Conservation (phyloP, 257 asterid genomes). For the Penstemon davidsonii region DNA sequence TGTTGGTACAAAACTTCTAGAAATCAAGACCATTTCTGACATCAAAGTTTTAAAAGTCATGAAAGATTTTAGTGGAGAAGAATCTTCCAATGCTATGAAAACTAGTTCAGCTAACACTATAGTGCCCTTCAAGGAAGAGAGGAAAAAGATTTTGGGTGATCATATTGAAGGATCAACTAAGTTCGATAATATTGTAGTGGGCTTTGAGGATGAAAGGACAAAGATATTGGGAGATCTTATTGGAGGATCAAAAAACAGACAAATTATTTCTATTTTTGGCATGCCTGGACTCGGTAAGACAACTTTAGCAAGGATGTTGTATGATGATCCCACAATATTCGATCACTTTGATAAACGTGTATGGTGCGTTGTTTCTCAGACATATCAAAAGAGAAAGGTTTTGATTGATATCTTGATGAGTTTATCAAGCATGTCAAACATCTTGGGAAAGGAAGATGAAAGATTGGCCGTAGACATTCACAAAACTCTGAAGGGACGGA, state of each 20-base stretch:
- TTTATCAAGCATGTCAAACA: neutral
- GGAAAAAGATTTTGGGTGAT: no score
- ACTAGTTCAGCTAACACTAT: neutral
- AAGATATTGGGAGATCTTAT: conserved; percentile 9
- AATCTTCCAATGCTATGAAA: no score
- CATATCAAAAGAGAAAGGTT: neutral
- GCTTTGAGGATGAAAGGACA: conserved; percentile 19
- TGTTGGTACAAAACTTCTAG: neutral
- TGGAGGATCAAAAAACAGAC: neutral
- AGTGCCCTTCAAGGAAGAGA: no score
- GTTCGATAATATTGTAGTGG: conserved; percentile 18
- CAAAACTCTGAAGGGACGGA: conserved; percentile 26
- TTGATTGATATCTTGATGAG: conserved; percentile 23
- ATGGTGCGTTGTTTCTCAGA: conserved; percentile 34
- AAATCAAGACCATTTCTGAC: neutral
- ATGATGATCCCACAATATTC: neutral
- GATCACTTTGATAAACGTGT: neutral
- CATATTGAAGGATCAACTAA: neutral
- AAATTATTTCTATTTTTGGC: conserved; percentile 32
- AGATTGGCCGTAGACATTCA: conserved; percentile 15
- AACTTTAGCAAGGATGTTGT: no score
- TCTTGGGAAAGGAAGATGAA: conserved; percentile 4
- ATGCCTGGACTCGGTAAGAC: conserved; percentile 42
- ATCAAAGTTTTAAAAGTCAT: no score
- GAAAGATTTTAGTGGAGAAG: no score